A percentile compares a stretch with the other conserved stretches of the same genome.
Conservation (phyloP, 768 basidiomycete genomes). For the Mycena vitilis region DNA sequence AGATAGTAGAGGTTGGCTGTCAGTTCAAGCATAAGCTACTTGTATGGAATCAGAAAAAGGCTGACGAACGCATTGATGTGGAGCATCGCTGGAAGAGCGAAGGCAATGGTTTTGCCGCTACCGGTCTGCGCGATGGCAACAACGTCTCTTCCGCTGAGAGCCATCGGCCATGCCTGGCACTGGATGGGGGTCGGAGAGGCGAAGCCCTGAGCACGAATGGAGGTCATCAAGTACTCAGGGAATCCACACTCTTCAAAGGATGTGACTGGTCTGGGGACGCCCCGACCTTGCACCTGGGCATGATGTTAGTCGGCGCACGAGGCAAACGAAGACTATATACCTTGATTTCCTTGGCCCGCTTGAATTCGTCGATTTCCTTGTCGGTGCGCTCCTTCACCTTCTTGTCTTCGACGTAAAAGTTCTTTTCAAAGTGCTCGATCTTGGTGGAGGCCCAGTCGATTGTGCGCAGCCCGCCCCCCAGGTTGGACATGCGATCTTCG, state of each 20-base stretch:
- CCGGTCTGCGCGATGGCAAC: conserved; percentile 99
- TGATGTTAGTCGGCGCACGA: conserved; percentile 8
- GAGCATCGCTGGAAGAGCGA: conserved; percentile 98
- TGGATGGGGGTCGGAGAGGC: conserved; percentile 93
- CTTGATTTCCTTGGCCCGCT: conserved; percentile 87
- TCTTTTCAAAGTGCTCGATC: conserved; percentile 94
- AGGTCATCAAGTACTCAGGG: conserved; percentile 94
- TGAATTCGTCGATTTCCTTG: conserved; percentile 90
- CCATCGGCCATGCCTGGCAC: conserved; percentile 99
- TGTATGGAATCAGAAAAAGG: neutral
- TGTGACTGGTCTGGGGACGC: conserved; percentile 89
- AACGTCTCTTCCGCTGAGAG: conserved; percentile 91
- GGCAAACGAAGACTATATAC: conserved; percentile 49
- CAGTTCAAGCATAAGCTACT: conserved; percentile 32
- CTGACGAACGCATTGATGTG: conserved; percentile 96
- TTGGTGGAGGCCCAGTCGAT: conserved; percentile 87
- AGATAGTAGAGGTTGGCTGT: conserved; percentile 89
- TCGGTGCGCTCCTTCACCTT: conserved; percentile 82
- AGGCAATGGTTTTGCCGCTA: conserved; percentile 98
- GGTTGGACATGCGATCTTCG: conserved; percentile 81
- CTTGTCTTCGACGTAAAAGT: conserved; percentile 95
- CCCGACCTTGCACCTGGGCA: conserved; percentile 83
- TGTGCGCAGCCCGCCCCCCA: conserved; percentile 84
- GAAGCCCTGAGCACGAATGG: conserved; percentile 96
- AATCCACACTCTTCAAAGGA: conserved; percentile 96